phyloP scores from a whole-genome alignment of 1,284 basidiomycete genomes.

The Mycocalia duriaeana region DNA sequence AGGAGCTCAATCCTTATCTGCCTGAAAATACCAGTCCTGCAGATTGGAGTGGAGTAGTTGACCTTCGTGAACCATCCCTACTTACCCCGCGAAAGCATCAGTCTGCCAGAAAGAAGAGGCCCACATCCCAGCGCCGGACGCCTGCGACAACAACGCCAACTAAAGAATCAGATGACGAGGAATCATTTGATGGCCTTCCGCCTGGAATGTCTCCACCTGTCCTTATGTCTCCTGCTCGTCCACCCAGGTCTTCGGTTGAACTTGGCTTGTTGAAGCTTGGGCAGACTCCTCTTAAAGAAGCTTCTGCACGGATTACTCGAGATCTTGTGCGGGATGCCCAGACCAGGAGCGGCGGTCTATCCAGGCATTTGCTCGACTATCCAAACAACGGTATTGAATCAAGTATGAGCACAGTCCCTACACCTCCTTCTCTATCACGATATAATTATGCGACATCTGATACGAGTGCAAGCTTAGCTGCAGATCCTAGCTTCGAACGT shows the following conservation, averaged over 20 bases:
- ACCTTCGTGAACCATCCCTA: conserved; percentile 58
- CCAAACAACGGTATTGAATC: conserved; percentile 34
- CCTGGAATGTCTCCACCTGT: conserved; percentile 83
- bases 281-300: conserved; percentile 56
- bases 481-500: conserved; percentile 37
- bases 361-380: conserved; percentile 18
- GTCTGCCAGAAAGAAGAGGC: conserved; percentile 22
- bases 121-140: no score
- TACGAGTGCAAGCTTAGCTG: conserved; percentile 42
- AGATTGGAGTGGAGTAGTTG: conserved; percentile 72
- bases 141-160: conserved; percentile 26
- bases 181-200: conserved; percentile 56
- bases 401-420: conserved; percentile 60
- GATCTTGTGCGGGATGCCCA: conserved; percentile 54
- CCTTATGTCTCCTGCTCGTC: conserved; percentile 79
- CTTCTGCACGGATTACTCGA: conserved; percentile 60
- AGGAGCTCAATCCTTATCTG: conserved; percentile 59
- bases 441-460: conserved; percentile 45
- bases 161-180: conserved; percentile 44
- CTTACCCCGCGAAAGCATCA: conserved; percentile 34
- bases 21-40: conserved; percentile 42
- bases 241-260: conserved; percentile 51
- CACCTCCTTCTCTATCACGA: conserved; percentile 62
- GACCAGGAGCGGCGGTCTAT: conserved; percentile 25
- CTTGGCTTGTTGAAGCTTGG: conserved; percentile 52